Evolutionary conservation across 805 yeast species (phyloP), one percentile per base, ranked within the genome.

Genomic region (Candida fluviatilis): DNA sequence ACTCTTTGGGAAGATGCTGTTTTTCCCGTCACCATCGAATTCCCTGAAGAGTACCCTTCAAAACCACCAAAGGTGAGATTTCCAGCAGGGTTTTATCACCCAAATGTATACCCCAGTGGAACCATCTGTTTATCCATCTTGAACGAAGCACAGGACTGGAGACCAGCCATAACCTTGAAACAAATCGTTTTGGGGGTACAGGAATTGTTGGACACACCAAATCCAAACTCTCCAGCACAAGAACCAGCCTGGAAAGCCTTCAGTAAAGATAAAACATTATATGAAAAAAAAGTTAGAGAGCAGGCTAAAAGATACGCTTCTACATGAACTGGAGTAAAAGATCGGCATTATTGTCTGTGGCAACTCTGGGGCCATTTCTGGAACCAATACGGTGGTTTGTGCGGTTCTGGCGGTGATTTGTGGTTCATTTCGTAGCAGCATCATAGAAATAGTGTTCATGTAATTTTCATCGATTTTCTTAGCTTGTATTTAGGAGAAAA

Each of bases 71-170:
- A 88, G 54, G 89, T 95, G 41, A 79, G 76, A 63, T 89, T 93
- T 49, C 95, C 96, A 2, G 76, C 81, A 2, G 86, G 84, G 0
- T 93, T 93, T 53, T 93, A 89, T 64, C 99, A 93, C 62, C 99
- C 99, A 10, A 93, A 93, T 54, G 91, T 93, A 7, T 93, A 93
- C 53, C 99, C 99, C 1, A 85, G 95, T 39, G 99, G 99, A 1
- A 93, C 98, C 1, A 82, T 93, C 26, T 93, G 99, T 64, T 74
- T 93, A 34, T 82, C 95, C 37, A 90, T 93, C 38, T 70, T 93
- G 55, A 93, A 93, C 60, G 99, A 93, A 59, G 89, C 83, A 33
- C 95, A 90, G 61, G 98, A 88, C 60, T 93, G 99, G 99, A 78
- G 96, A 55, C 99, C 99, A 1, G 96, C 96, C 6, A 84, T 91